Percentiles rank a stretch among this genome's conserved stretches.
phyloP scores from a whole-genome alignment of 768 basidiomycete genomes.

The Daedaleopsis nitida region DNA sequence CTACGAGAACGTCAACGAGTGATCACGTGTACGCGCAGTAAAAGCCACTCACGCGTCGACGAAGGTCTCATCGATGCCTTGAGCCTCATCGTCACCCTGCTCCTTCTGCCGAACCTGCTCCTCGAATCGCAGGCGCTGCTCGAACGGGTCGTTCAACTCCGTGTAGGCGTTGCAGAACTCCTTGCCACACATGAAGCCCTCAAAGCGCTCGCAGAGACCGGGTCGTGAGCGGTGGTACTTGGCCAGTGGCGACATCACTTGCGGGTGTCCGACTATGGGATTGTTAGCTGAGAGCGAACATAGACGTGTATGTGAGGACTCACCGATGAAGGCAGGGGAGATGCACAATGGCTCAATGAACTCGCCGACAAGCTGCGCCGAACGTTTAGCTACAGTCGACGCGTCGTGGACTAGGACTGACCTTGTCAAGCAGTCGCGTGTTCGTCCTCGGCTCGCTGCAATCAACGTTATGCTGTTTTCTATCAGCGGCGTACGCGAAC shows the following conservation, averaged over 20 bases:
- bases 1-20: constrained; percentile 38
- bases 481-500: background rate
- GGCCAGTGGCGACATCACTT: constrained; percentile 99
- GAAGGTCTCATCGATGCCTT: constrained; percentile 95
- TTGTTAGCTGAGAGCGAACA: background rate
- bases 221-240: constrained; percentile 98
- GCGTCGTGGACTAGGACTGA: constrained; percentile 38
- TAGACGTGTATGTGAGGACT: constrained; percentile 21
- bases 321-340: constrained; percentile 94
- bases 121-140: constrained; percentile 93
- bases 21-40: background rate
- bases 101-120: constrained; percentile 95
- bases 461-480: constrained; percentile 88
- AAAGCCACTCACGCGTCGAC: constrained; percentile 78
- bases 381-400: constrained; percentile 2
- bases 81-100: constrained; percentile 96
- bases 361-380: constrained; percentile 86
- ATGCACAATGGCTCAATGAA: constrained; percentile 97
- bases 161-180: constrained; percentile 99
- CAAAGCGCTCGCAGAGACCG: constrained; percentile 97
- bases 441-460: constrained; percentile 97
- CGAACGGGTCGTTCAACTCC: constrained; percentile 98
- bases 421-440: constrained; percentile 89
- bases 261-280: constrained; percentile 86
- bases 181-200: constrained; percentile 97